Conservation (phyloP, 208 protist species). For the Acanthamoeba triangularis region DNA sequence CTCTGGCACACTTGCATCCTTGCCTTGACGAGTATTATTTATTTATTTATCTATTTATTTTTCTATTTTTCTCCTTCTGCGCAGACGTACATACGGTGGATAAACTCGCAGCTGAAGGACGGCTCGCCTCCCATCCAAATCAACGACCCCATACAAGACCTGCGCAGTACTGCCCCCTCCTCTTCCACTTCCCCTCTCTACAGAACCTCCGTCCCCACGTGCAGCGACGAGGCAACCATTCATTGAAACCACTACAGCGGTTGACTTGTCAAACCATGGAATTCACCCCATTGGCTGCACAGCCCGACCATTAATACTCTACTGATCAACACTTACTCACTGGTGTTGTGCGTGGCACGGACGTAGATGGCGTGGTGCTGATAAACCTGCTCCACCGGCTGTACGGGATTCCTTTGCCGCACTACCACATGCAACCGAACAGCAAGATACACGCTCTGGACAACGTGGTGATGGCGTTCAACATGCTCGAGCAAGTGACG, state of each 20-base stretch:
- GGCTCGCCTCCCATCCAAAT: conserved; percentile 24
- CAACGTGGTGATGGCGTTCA: conserved; percentile 62
- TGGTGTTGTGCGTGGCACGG: neutral
- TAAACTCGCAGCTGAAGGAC: conserved; percentile 17
- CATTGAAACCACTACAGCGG: neutral
- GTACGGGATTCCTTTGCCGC: conserved; percentile 19
- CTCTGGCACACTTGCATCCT: neutral
- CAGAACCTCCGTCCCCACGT: too few species aligned
- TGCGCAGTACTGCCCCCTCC: neutral
- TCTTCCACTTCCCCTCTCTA: neutral
- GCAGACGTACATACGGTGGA: conserved; percentile 29
- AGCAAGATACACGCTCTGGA: conserved; percentile 39
- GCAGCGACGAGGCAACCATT: neutral
- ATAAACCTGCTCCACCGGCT: conserved; percentile 27
- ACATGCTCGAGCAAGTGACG: conserved; percentile 49
- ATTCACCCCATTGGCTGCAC: neutral
- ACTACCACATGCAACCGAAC: conserved; percentile 53
- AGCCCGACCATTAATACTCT: neutral
- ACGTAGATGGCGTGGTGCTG: conserved; percentile 60
- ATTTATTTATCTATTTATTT: neutral
- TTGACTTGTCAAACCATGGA: neutral
- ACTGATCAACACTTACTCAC: too few species aligned
- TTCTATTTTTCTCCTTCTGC: too few species aligned
- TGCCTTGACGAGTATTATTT: too few species aligned
- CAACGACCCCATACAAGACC: conserved; percentile 46